These are phyloP conservation scores for Mitragyna speciosa DNA, from an alignment of 257 asterid genomes.

Conservation along the genomic window DNA sequence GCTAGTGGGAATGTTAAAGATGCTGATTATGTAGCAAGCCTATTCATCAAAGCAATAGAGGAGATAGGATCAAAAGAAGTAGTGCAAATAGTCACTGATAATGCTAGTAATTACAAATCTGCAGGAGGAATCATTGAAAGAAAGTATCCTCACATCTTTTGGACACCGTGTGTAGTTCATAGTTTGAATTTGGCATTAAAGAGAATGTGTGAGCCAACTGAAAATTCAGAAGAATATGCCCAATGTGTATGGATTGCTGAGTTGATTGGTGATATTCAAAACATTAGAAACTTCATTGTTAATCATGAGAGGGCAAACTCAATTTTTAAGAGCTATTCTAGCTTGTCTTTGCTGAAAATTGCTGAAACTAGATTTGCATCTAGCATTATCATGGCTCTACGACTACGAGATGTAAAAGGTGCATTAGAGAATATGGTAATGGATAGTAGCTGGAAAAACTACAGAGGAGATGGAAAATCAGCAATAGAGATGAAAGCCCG, in stretches of 20 bases:
- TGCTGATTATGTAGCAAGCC: not conserved
- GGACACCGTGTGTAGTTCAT: conserved; percentile 7
- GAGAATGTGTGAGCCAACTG: not conserved
- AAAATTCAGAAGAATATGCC: not conserved
- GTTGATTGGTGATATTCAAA: not conserved
- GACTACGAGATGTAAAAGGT: not conserved
- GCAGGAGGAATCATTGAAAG: not conserved
- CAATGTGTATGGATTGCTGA: not conserved
- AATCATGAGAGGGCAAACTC: not conserved
- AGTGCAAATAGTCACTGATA: not conserved
- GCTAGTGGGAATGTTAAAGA: not conserved
- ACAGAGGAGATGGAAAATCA: not conserved
- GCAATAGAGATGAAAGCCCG: not conserved
- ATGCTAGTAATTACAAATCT: not conserved
- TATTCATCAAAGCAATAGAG: not conserved
- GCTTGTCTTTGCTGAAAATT: not conserved
- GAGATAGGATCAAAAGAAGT: not conserved
- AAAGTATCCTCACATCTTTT: conserved; percentile 17
- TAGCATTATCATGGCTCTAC: not conserved
- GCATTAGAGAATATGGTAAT: not conserved
- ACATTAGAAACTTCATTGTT: not conserved
- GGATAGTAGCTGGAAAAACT: not conserved
- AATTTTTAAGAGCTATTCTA: not conserved
- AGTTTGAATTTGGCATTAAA: not conserved
- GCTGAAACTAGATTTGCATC: conserved; percentile 3